Evolutionary conservation across 768 basidiomycete genomes (phyloP), one percentile per base, ranked within the genome.

Genomic region (Paxillus involutus): DNA sequence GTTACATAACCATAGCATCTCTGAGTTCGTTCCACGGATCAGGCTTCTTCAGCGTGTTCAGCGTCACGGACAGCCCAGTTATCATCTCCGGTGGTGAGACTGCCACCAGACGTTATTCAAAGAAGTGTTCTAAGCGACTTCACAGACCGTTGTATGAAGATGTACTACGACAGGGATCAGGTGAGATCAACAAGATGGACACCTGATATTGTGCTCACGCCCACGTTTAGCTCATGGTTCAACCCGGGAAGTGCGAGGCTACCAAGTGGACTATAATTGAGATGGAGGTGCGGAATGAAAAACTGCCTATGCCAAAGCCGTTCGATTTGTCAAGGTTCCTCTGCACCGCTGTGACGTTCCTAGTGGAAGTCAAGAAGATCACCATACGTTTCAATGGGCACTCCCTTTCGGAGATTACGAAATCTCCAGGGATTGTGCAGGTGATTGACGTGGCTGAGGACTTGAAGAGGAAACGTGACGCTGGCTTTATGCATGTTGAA

Each of bases 401-500:
- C 1, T 16, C 26, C 14, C 48, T 55, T 10, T 49, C 53, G 13
- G 44, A 40, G 19, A 50, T 55, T 7, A 39, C 16, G 14, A 57
- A 49, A 33, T 30, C 33, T 24, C 49, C 47, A 13, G 19, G 9
- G 13, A 32, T 32, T 2, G 7, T 32, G 8, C n/a, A 19, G 41
- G 10, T 45, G 33, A 24, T 40, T 14, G n/a, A 24, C n/a, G 29
- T 40, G 24, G 51, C 50, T 5, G 17, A 21, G n/a, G 45, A 30
- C 16, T 33, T 57, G 26, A 51, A 44, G 40, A 1, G 13, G 1
- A 39, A 73, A 3, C 88, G 84, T 55, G 74, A 75, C 1, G 73
- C 73, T 14, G 78, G 79, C 6, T 81, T 80, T 46, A 91, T 94
- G 89, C 78, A 71, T 14, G 80, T 91, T 6, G 30, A 44, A 12